These are phyloP conservation scores for Didymosphaeria variabile DNA, from an alignment of 2,329 filamentous ascomycete genomes.

Conservation along the genomic window DNA sequence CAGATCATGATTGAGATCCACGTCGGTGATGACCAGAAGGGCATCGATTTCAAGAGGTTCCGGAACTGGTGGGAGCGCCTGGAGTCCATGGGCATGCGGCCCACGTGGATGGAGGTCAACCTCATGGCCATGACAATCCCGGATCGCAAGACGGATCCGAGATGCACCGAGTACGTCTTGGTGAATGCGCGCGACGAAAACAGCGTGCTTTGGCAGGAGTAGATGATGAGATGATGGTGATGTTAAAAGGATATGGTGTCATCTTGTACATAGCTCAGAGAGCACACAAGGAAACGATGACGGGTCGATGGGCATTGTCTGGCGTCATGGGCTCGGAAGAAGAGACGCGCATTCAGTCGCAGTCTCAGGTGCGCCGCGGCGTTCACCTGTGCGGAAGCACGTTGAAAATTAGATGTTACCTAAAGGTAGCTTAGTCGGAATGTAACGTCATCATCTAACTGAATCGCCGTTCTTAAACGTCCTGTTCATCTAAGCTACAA, in stretches of 20 bases:
- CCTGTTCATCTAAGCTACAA: not conserved
- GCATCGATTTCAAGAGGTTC: constrained; percentile 39
- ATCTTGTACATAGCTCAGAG: not conserved
- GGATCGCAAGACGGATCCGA: constrained; percentile 35
- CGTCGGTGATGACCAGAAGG: constrained; percentile 31
- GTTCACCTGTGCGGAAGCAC: not conserved
- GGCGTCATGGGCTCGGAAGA: not conserved
- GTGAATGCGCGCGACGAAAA: constrained; percentile 43
- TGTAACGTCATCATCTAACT: not conserved
- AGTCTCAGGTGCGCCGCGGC: not conserved
- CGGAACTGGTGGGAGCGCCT: constrained; percentile 45
- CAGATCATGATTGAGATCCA: constrained; percentile 48
- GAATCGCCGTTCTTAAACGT: not conserved
- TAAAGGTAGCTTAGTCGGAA: not conserved
- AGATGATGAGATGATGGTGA: not conserved
- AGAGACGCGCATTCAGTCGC: not conserved
- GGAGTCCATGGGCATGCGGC: constrained; percentile 46
- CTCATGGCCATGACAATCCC: constrained; percentile 42
- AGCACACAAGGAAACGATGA: not conserved
- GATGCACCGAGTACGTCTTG: constrained; percentile 47
- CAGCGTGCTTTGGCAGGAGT: constrained; percentile 38
- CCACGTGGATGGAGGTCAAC: constrained; percentile 47
- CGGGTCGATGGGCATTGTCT: not conserved
- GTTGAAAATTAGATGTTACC: not conserved
- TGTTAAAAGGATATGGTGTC: not conserved